Evolutionary conservation across 2,329 filamentous ascomycete genomes (phyloP), one percentile per base, ranked within the genome.

Genomic region (Aspergillus sp.): DNA sequence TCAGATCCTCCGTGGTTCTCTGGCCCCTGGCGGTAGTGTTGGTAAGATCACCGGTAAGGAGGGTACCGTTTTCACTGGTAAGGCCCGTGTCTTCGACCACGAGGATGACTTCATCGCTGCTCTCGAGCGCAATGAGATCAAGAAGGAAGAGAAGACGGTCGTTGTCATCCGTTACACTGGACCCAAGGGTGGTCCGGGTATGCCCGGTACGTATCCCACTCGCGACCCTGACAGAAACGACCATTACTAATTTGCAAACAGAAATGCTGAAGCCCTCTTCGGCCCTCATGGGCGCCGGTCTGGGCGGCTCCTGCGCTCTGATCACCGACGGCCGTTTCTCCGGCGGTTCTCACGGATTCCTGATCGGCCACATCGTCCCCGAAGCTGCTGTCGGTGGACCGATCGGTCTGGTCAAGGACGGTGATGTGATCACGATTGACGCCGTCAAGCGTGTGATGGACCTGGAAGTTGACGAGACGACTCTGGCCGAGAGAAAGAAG

Each of bases 321-420:
- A 85, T 90, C 70, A 90, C 87, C 1, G 87, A 90, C 62, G 86
- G 86, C 20, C 69, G 72, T 45, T 74, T 73, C 66, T 73, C 70
- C 8, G 90, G 90, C 52, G 90, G 89, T 48, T 88, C 83, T 56
- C 89, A 94, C 80, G 89, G 89, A 36, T 94, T 94, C 81, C 77
- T 94, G 61, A 93, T 94, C 64, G 89, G 89, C 1, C 89, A 94
- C 73, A 88, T 95, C 56, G 89, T 92, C 38, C 90, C 90, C 22
- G 90, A 95, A 75, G 90, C 90, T 8, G 86, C 89, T 67, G 88
- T 89, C 59, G 90, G 90, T 46, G 90, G 90, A 0, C 90, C 90
- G 2, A 94, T 95, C 56, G 90, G 83, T 13, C 79, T 95, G 10
- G 87, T 94, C n/a, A 71, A 82, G 61, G 86, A 95, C 60, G 90